Base-by-base conservation (phyloP, 2,329 filamentous ascomycete species). In the Falciphora oryzae region DNA sequence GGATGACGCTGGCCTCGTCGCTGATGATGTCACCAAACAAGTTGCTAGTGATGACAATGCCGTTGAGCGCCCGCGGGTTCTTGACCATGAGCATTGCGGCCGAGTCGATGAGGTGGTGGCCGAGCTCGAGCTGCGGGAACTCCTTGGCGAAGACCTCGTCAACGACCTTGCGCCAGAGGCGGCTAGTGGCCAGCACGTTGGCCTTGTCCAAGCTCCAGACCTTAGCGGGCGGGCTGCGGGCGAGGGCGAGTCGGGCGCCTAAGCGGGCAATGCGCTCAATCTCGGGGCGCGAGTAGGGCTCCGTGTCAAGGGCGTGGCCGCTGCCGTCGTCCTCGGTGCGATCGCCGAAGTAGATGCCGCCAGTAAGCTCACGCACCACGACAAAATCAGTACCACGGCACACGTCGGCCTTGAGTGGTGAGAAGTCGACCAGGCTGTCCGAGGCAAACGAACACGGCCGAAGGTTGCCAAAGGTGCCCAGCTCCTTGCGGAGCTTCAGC, bases 31-130 rank as follows among this genome's bases (percentile, higher is more conserved):
- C 94, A 68, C 94, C 95, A 75, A 97, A 97, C 70, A 98, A 76
- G 78, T 98, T 99, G 81, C 89, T 93, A 16, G 93, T 96, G 68
- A 98, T 88, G 60, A 98, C 86, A 50, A 98, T 87, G 64, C 94
- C 95, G 75, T 97, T 98, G 63, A 98, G 83, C 28, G 87, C 86
- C 14, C 89, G 83, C 13, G 94, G 94, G 78, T 93, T 94, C 88
- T 96, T 97, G 74, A 98, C 86, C 90, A 98, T 92, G 71, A 97
- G 82, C 93, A 98, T 97, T 69, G 94, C 94, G n/a, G 94, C 94
- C 65, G 88, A 92, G 80, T 98, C 94, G 74, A 98, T 97, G 62
- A 98, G 85, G 76, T 98, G 93, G 76, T 97, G 94, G 69, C 88
- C 86, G 58, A 96, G 80, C 80, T 91, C 86, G 59, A 97, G 79